Evolutionary conservation across 2,329 filamentous ascomycete species (phyloP).

Genomic region (Aureobasidium musti): DNA sequence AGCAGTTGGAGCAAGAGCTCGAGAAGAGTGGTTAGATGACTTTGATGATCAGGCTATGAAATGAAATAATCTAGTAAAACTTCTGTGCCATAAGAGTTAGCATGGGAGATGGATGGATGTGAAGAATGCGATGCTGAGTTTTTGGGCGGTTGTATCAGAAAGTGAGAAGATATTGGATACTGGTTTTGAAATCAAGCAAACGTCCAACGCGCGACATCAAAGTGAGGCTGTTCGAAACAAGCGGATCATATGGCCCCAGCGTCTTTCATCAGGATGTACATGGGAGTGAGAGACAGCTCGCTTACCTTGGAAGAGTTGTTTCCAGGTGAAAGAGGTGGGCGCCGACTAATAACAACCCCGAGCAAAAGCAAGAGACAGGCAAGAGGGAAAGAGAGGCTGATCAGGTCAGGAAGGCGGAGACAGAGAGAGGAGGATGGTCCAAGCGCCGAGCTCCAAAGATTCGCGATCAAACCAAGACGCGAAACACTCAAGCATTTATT

Average conservation of each 20-base stretch:
- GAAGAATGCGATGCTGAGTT: not conserved
- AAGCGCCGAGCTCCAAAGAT: conserved; percentile 23
- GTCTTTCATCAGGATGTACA: conserved; percentile 29
- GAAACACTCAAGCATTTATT: not conserved
- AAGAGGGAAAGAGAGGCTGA: not conserved
- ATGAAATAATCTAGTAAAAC: not conserved
- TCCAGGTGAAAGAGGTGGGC: too few species aligned
- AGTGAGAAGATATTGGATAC: conserved; percentile 32
- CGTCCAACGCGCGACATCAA: conserved; percentile 27
- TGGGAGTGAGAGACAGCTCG: not conserved
- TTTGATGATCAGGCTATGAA: not conserved
- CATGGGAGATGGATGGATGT: not conserved
- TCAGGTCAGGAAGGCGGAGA: not conserved
- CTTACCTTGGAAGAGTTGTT: not conserved
- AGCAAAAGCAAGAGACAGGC: not conserved
- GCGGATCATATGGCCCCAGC: conserved; percentile 33
- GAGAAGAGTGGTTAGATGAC: conserved; percentile 22
- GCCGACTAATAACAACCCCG: too few species aligned
- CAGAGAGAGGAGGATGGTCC: conserved; percentile 1
- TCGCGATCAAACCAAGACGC: conserved; percentile 23
- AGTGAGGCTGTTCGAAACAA: conserved; percentile 26
- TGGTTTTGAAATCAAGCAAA: conserved; percentile 31
- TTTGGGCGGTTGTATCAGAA: not conserved
- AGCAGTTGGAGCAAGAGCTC: conserved; percentile 46
- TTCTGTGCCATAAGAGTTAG: not conserved